Percentiles rank a stretch among this genome's conserved stretches.
Evolutionary conservation across 192 early-diverging fungal genomes (phyloP).

Genomic region (Entomortierella beljakovae): DNA sequence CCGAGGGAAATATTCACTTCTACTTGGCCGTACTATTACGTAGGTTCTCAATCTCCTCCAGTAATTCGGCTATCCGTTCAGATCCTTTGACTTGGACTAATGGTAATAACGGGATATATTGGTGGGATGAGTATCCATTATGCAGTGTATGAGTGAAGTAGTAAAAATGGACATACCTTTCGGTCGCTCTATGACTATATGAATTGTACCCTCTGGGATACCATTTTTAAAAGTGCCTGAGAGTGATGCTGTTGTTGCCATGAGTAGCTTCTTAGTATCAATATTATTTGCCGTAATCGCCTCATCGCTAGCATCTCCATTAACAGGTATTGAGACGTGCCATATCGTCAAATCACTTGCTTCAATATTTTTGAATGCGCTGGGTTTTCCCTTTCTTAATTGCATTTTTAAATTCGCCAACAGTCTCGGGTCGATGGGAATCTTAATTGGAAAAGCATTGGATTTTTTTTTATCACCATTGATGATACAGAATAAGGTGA

Average conservation of each 20-base stretch:
- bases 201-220: neutral
- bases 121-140: no score
- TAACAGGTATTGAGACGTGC: neutral
- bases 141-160: neutral
- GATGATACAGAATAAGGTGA: no score
- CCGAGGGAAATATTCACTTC: slow-evolving; percentile 10
- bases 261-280: neutral
- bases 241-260: neutral
- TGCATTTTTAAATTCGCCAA: neutral
- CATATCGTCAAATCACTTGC: slow-evolving; percentile 17
- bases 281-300: neutral
- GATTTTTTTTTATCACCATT: no score
- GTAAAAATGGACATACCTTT: slow-evolving; percentile 11
- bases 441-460: neutral
- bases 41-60: neutral
- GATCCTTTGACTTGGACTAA: no score
- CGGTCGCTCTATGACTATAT: slow-evolving; percentile 13
- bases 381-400: slow-evolving; percentile 6
- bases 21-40: slow-evolving; percentile 9
- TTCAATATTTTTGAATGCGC: slow-evolving; percentile 13
- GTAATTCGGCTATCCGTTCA: no score
- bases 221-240: neutral
- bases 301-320: neutral
- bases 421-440: neutral
- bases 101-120: no score